These are phyloP conservation scores for Dillenia suffruticosa DNA, from an alignment of 164 flowering plant species.

Conservation along the genomic window DNA sequence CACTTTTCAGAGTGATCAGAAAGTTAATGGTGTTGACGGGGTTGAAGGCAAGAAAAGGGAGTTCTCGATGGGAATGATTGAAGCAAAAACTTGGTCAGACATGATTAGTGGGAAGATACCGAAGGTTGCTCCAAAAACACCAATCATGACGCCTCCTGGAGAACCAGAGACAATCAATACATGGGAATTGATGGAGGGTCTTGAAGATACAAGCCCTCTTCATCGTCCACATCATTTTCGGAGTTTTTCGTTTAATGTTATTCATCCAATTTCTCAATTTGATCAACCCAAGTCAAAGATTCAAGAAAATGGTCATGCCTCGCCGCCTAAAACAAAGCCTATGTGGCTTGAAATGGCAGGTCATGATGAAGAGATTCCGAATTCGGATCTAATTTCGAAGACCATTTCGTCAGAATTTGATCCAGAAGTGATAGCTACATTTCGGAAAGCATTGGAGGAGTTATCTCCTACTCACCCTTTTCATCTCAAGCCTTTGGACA, in stretches of 20 bases:
- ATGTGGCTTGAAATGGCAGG: conserved; percentile 31
- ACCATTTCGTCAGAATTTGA: conserved; percentile 40
- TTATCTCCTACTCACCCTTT: conserved; percentile 37
- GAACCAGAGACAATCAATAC: conserved; percentile 87
- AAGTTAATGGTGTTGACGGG: not conserved
- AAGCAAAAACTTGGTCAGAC: conserved; percentile 71
- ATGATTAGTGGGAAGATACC: conserved; percentile 66
- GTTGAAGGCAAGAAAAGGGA: conserved; percentile 12
- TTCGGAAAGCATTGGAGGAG: conserved; percentile 50
- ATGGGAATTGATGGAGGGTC: conserved; percentile 93
- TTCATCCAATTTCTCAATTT: not conserved
- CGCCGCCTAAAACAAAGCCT: conserved; percentile 15
- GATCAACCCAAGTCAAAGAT: conserved; percentile 14
- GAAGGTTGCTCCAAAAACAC: conserved; percentile 49
- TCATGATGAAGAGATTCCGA: conserved; percentile 9
- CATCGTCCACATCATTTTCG: conserved; percentile 23
- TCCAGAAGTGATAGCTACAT: conserved; percentile 50
- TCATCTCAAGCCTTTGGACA: conserved; percentile 14
- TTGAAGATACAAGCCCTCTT: conserved; percentile 62
- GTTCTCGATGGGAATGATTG: conserved; percentile 37
- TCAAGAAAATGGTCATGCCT: conserved; percentile 5
- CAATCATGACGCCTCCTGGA: conserved; percentile 63
- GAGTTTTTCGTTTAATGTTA: conserved; percentile 55
- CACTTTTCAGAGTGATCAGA: conserved; percentile 3
- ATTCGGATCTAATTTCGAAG: conserved; percentile 1